Base-by-base conservation (phyloP, 495 filamentous ascomycete genomes). In the Margaritispora aquatica region DNA sequence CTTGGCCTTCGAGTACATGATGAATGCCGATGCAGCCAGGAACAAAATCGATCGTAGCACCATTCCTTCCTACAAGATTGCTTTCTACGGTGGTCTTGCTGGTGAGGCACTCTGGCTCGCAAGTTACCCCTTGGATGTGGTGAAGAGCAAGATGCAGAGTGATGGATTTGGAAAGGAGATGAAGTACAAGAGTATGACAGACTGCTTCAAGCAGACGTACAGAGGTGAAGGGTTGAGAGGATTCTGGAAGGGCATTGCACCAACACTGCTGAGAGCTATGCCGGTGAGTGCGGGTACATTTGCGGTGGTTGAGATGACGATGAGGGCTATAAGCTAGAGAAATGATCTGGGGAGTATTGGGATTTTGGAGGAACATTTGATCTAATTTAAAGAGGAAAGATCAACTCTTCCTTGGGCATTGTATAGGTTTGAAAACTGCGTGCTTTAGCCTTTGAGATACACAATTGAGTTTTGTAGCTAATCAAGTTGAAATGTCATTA, bases 81-180 rank as follows among this genome's bases (percentile, higher is more conserved):
- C 94, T 19, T 76, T 88, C 9, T 97, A 97, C 69, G 94, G 94
- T 63, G 94, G 94, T 44, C 70, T 97, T 55, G 94, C 94, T 0
- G 94, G 94, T 60, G 94, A 98, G 79, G 89, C 84, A 22, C 78
- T 98, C 44, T 98, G 94, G 94, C 70, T 98, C 62, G 80, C 79
- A 38, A 94, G 89, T 67, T 98, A 98, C 71, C 94, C 94, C 22
- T 86, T 98, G 57, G 94, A 98, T 73, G 94, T 97, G 26, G 75
- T 98, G 70, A 98, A 98, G 88, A 96, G 90, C 73, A 97, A 96
- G 84, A 96, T 97, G 93, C 94, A 98, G 81, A 95, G 84, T 61
- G 94, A 98, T 77, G 92, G 89, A 21, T 91, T 97, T 68, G 79
- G 80, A 0, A 46, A 55, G 26, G 71, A 80, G 56, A 82, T 80